phyloP scores from a whole-genome alignment of 2,329 filamentous ascomycete species.

The Knoxdaviesia capensis region DNA sequence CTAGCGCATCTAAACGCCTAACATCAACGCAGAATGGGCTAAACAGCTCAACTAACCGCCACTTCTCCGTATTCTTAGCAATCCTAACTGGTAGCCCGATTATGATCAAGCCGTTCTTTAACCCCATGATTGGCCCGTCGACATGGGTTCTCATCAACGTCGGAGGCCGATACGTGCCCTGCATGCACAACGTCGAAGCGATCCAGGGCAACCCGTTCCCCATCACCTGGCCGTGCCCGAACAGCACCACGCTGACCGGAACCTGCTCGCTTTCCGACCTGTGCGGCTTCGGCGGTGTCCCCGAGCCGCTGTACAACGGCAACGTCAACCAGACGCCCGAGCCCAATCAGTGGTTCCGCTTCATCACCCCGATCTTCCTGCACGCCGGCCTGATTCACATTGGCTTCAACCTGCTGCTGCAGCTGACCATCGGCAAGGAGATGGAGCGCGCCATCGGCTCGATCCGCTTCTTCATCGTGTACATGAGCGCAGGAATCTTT shows the following conservation, averaged over 20 bases:
- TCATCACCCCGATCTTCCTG: conserved; percentile 88
- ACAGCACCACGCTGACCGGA: conserved; percentile 41
- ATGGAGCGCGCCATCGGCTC: conserved; percentile 84
- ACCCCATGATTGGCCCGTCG: conserved; percentile 93
- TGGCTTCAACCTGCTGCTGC: conserved; percentile 81
- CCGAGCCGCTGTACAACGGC: conserved; percentile 41
- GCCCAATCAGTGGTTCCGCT: conserved; percentile 92
- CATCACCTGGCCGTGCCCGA: conserved; percentile 62
- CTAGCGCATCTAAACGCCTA: no score
- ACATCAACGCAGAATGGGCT: no score
- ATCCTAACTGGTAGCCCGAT: conserved; percentile 61
- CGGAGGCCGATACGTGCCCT: conserved; percentile 80
- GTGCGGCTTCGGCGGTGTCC: conserved; percentile 66
- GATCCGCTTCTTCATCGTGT: conserved; percentile 74
- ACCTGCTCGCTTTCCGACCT: conserved; percentile 57
- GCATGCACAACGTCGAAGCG: conserved; percentile 68
- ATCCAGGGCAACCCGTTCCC: conserved; percentile 31
- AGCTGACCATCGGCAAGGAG: conserved; percentile 74
- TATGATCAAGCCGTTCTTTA: conserved; percentile 68
- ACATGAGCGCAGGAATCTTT: conserved; percentile 81
- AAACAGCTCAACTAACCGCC: no score
- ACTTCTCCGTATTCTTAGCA: conserved; percentile 20
- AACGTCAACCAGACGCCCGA: conserved; percentile 28
- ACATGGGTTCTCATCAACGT: conserved; percentile 86
- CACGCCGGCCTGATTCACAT: conserved; percentile 92